Base-by-base conservation (phyloP, 2,329 filamentous ascomycete genomes). In the Ceratocystis papillata region DNA sequence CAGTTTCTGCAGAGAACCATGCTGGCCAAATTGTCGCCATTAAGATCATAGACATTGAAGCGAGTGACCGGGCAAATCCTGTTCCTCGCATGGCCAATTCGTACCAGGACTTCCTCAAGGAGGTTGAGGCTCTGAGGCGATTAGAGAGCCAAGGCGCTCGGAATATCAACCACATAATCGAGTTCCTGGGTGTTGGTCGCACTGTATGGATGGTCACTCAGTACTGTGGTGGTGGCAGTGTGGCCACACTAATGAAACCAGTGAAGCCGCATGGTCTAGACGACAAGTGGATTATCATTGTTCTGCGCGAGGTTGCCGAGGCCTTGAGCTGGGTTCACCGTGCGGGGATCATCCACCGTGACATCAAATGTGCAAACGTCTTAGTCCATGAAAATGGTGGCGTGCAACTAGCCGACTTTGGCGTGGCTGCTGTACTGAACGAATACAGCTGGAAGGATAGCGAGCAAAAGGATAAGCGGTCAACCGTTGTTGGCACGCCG, bases 161-260 rank as follows among this genome's bases (percentile, higher is more conserved):
- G 70, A 93, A 93, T 72, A 86, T 95, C 76, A 94, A 93, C 73
- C 82, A 86, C 70, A 87, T 93, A 63, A 86, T 92, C 70, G 89
- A 92, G 70, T 88, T 88, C 3, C 80, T 92, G 22, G 85, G 88
- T 7, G 84, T 93, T 46, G 87, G 88, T 53, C 86, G 88, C 70
- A 84, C 89, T 68, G 86, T 95, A 77, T 95, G 90, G 90, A 89
- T 94, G 78, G 84, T 94, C 66, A 92, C 88, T 67, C 89, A 94
- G 76, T 91, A 92, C 74, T 92, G 89, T 71, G 88, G 87, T 5
- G 90, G 90, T 69, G 90, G 90, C 62, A 94, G 89, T 73, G 87
- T 95, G 73, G 87, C 83, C 70, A 92, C 81, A 68, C 81, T 83
- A 67, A 86, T 87, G 84, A 83, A 82, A 72, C 84, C 86, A n/a